phyloP scores from a whole-genome alignment of 2,329 filamentous ascomycete species.

The Capronia americana region DNA sequence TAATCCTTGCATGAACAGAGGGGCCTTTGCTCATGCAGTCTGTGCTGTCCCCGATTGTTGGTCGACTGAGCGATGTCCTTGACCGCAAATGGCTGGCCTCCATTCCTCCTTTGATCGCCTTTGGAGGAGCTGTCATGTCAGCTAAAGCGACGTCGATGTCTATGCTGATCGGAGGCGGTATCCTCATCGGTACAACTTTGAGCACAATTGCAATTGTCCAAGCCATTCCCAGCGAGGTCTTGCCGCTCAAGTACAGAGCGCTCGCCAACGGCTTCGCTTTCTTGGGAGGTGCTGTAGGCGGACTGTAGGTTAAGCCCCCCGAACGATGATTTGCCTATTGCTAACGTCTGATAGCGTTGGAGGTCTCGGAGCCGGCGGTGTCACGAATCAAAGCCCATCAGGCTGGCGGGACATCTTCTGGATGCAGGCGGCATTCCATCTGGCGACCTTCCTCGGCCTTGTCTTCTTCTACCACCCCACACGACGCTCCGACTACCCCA shows the following conservation, averaged over 20 bases:
- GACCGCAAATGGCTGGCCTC: slow-evolving; percentile 62
- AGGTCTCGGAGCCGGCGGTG: slow-evolving; percentile 58
- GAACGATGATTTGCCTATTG: neutral
- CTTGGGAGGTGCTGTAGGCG: slow-evolving; percentile 59
- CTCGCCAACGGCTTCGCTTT: slow-evolving; percentile 62
- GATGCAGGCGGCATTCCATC: slow-evolving; percentile 64
- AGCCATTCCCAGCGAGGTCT: slow-evolving; percentile 63
- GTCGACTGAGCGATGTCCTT: slow-evolving; percentile 63
- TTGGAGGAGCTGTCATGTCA: slow-evolving; percentile 60
- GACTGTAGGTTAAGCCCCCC: slow-evolving; percentile 52
- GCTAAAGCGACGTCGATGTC: slow-evolving; percentile 63
- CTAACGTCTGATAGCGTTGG: slow-evolving; percentile 50
- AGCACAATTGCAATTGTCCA: slow-evolving; percentile 62
- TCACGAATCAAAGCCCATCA: slow-evolving; percentile 55
- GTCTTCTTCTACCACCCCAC: slow-evolving; percentile 57
- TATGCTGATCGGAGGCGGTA: slow-evolving; percentile 63
- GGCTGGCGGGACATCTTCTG: slow-evolving; percentile 66
- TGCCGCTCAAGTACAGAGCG: slow-evolving; percentile 63
- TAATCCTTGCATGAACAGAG: slow-evolving; percentile 42
- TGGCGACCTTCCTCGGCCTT: slow-evolving; percentile 56
- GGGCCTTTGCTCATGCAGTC: slow-evolving; percentile 64
- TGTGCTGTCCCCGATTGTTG: slow-evolving; percentile 62
- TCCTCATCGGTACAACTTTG: slow-evolving; percentile 63
- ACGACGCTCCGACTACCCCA: slow-evolving; percentile 48
- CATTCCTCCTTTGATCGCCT: slow-evolving; percentile 60